These are phyloP conservation scores for Spathaspora arborariae DNA, from an alignment of 805 yeast genomes.

Conservation along the genomic window DNA sequence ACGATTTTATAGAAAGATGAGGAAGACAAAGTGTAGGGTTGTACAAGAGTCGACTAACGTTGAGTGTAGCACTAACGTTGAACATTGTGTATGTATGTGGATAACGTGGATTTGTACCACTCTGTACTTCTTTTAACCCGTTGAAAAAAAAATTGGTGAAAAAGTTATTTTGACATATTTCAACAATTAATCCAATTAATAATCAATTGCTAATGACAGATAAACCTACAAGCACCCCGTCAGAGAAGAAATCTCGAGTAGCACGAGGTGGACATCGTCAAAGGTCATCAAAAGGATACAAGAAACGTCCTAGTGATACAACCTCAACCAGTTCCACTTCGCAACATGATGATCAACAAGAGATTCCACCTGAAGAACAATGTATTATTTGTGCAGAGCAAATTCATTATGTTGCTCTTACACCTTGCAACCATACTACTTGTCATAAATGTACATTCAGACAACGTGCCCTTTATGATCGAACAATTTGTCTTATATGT, in stretches of 20 bases:
- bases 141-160: neutral
- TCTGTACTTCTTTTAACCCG: neutral
- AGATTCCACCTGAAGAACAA: slow-evolving; percentile 34
- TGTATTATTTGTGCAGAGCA: slow-evolving; percentile 86
- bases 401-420: slow-evolving; percentile 58
- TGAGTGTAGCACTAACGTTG: slow-evolving; percentile 77
- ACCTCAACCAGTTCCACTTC: neutral
- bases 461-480: slow-evolving; percentile 74
- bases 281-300: neutral
- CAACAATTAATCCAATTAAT: neutral
- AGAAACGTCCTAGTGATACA: slow-evolving; percentile 3
- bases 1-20: slow-evolving; percentile 50
- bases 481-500: slow-evolving; percentile 77
- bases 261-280: neutral
- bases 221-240: neutral
- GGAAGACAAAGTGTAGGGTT: slow-evolving; percentile 74
- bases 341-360: slow-evolving; percentile 22
- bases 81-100: slow-evolving; percentile 22
- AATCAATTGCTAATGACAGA: neutral
- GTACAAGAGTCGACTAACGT: slow-evolving; percentile 53
- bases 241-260: neutral
- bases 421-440: slow-evolving; percentile 81
- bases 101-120: neutral
- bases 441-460: slow-evolving; percentile 83
- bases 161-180: neutral